Conservation (phyloP, 331 rosid species). For the Erythrophleum ivorense region DNA sequence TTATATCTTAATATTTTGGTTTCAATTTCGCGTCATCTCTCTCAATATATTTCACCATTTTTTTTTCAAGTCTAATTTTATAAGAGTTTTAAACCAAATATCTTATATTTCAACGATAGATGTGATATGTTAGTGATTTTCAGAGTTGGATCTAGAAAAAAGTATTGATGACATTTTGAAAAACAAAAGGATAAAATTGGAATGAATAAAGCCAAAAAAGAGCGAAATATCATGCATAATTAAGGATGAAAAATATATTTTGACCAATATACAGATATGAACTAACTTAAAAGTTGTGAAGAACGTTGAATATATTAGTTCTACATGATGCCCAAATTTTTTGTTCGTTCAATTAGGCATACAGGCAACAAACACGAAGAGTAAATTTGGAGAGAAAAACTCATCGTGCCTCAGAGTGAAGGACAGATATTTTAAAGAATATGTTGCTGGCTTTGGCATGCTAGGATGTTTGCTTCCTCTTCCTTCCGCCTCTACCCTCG, state of each 20-base stretch:
- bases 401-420: not conserved
- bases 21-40: no score
- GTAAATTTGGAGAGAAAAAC: not conserved
- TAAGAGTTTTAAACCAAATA: no score
- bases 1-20: not conserved
- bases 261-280: not conserved
- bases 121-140: no score
- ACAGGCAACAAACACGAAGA: not conserved
- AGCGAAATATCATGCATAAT: not conserved
- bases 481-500: slow-evolving; percentile 7
- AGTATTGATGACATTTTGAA: not conserved
- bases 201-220: not conserved
- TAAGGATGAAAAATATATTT: not conserved
- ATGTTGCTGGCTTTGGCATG: not conserved
- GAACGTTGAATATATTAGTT: not conserved
- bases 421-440: not conserved
- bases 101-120: no score
- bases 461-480: slow-evolving; percentile 45
- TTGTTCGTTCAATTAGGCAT: slow-evolving; percentile 7
- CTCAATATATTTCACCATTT: not conserved
- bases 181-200: not conserved
- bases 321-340: not conserved
- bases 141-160: not conserved
- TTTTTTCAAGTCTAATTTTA: not conserved
- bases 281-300: not conserved